Evolutionary conservation across 1,139 yeast genomes (phyloP).

Genomic region (Geotrichum siamense): DNA sequence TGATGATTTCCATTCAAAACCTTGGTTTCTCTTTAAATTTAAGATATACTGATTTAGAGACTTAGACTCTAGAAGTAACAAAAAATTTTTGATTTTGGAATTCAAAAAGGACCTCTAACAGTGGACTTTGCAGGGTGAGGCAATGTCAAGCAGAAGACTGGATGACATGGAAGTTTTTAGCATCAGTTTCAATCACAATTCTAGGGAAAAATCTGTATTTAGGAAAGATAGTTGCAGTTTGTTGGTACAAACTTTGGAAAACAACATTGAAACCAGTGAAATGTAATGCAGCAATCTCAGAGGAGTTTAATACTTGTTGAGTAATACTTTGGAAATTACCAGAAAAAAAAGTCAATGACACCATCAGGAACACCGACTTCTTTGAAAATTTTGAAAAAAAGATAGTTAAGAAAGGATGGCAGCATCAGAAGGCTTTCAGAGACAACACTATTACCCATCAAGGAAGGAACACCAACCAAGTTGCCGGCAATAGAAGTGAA

Average conservation of each 20-base stretch:
- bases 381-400: constrained; percentile 67
- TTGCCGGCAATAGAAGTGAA: constrained; percentile 97
- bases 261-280: constrained; percentile 96
- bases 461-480: constrained; percentile 90
- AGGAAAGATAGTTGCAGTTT: constrained; percentile 70
- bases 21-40: constrained; percentile 53
- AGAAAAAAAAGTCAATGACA: constrained; percentile 85
- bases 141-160: constrained; percentile 64
- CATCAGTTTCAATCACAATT: constrained; percentile 97
- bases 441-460: constrained; percentile 93
- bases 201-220: constrained; percentile 86
- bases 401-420: constrained; percentile 83
- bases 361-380: constrained; percentile 97
- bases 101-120: constrained; percentile 91
- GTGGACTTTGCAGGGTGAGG: constrained; percentile 82
- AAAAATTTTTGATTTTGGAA: constrained; percentile 98
- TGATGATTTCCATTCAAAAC: constrained; percentile 41
- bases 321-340: constrained; percentile 82
- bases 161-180: constrained; percentile 89
- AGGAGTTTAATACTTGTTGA: constrained; percentile 55
- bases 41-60: constrained; percentile 72
- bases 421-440: constrained; percentile 94
- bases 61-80: constrained; percentile 80
- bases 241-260: constrained; percentile 68
- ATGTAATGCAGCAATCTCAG: constrained; percentile 77